Base-by-base conservation (phyloP, 495 filamentous ascomycete genomes). In the Echria macrotheca region DNA sequence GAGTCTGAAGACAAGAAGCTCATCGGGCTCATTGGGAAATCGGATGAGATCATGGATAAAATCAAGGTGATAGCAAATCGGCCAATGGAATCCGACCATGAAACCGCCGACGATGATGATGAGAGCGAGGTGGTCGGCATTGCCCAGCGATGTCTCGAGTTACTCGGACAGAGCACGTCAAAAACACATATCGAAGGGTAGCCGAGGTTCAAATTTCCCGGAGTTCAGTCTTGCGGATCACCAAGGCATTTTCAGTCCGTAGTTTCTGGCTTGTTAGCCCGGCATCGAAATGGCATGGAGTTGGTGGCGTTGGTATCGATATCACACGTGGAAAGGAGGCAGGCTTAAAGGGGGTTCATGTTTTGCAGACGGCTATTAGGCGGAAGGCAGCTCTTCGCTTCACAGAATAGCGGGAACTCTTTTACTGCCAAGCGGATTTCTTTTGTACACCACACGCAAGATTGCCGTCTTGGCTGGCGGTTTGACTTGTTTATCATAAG, bases 41-140 rank as follows among this genome's bases (percentile, higher is more conserved):
- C 89, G 4, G 84, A 91, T 29, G 86, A 91, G 44, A 82, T 98
- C 58, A 83, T 97, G 22, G 79, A 87, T 29, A 87, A 95, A 82
- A 91, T 97, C 42, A 87, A 84, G 60, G 75, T 78, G 39, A 96
- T 97, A 56, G 85, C 89, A 5, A 90, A 95, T 59, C 89, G 84
- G 62, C 87, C 86, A 57, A 75, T 95, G 55, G 91, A 95, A 59
- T 91, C 87, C 10, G 91, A 96, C 53, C 85, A 88, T 46, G 93
- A 96, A 47, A 85, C 87, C 29, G 83, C 79, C 22, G n/a, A n/a
- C n/a, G 91, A 96, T 55, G 86, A 84, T 52, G 82, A 88, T 43
- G 90, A 96, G 55, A 87, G 86, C 14, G 93, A 98, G 66, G 91
- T 97, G 24, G 86, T 97, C 52, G 87, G 83, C 49, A 78, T 98